phyloP scores from a whole-genome alignment of 352 stramenopile species.

The Blastocystis sp. region DNA sequence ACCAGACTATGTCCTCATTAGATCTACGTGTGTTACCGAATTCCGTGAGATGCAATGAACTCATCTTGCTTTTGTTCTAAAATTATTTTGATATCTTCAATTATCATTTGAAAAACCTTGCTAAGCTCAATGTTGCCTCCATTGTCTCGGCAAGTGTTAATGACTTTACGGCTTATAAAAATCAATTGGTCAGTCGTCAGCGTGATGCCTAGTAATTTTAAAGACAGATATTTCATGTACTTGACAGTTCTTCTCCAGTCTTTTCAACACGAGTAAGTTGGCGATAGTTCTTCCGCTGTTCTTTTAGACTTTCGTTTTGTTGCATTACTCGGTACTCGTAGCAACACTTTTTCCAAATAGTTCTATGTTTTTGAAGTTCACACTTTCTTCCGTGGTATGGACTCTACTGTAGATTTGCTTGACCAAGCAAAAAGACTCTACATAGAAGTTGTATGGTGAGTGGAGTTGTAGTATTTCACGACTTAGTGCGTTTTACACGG shows the following conservation, averaged over 20 bases:
- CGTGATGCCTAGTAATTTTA: neutral
- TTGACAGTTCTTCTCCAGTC: neutral
- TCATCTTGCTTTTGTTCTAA: neutral
- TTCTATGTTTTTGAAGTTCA: neutral
- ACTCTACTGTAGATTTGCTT: neutral
- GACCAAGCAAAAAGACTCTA: conserved; percentile 1
- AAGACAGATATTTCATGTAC: neutral
- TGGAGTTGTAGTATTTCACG: neutral
- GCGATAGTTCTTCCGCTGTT: conserved; percentile 11
- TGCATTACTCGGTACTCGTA: neutral
- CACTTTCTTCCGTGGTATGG: neutral
- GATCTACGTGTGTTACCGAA: neutral
- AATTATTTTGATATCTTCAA: conserved; percentile 7
- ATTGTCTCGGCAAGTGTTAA: neutral
- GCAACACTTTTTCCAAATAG: neutral
- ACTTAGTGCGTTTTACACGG: conserved; percentile 27
- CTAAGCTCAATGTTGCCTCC: neutral
- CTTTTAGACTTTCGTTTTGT: conserved; percentile 11
- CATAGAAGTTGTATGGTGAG: conserved; percentile 10
- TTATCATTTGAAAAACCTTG: neutral
- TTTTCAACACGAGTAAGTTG: neutral
- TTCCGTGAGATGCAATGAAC: conserved; percentile 32
- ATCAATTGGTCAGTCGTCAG: neutral
- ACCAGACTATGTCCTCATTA: neutral
- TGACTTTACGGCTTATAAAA: neutral